Evolutionary conservation across 1,284 basidiomycete species (phyloP).

Genomic region (Boletus subluridellus): DNA sequence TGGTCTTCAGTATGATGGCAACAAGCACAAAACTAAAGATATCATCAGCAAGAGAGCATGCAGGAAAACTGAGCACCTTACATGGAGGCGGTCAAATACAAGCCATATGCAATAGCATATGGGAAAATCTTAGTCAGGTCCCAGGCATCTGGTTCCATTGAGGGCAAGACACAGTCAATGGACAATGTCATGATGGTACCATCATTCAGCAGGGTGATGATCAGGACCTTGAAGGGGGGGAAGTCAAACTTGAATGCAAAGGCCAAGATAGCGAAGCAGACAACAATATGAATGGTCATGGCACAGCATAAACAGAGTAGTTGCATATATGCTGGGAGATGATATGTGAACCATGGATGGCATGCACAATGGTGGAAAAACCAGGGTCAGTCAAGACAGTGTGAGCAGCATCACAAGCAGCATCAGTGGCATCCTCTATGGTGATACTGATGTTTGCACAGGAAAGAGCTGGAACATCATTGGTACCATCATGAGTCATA

Average conservation of each 20-base stretch:
- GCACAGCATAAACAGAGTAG: slow-evolving; percentile 77
- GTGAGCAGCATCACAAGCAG: slow-evolving; percentile 82
- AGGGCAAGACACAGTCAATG: slow-evolving; percentile 93
- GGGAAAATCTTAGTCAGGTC: slow-evolving; percentile 95
- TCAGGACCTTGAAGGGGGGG: slow-evolving; percentile 99
- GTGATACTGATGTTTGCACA: slow-evolving; percentile 86
- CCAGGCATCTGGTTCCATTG: slow-evolving; percentile 90
- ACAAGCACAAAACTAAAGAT: slow-evolving; percentile 67
- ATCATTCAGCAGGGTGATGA: slow-evolving; percentile 95
- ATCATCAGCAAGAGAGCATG: slow-evolving; percentile 21
- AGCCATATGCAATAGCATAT: slow-evolving; percentile 91
- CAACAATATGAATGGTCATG: slow-evolving; percentile 97
- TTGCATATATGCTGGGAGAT: slow-evolving; percentile 89
- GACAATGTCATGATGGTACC: slow-evolving; percentile 99
- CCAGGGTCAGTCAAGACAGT: slow-evolving; percentile 83
- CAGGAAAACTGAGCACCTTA: slow-evolving; percentile 37
- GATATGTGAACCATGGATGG: slow-evolving; percentile 79
- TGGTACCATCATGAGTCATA: slow-evolving; percentile 87
- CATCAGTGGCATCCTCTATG: slow-evolving; percentile 85
- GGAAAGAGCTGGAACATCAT: slow-evolving; percentile 80
- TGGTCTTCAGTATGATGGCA: slow-evolving; percentile 81
- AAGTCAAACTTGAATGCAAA: slow-evolving; percentile 97
- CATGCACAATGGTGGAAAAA: slow-evolving; percentile 83
- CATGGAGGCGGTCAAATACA: slow-evolving; percentile 91
- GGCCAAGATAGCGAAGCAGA: slow-evolving; percentile 93